Base-by-base conservation (phyloP, 2,329 filamentous ascomycete genomes). In the Beauveria rudraprayagi region DNA sequence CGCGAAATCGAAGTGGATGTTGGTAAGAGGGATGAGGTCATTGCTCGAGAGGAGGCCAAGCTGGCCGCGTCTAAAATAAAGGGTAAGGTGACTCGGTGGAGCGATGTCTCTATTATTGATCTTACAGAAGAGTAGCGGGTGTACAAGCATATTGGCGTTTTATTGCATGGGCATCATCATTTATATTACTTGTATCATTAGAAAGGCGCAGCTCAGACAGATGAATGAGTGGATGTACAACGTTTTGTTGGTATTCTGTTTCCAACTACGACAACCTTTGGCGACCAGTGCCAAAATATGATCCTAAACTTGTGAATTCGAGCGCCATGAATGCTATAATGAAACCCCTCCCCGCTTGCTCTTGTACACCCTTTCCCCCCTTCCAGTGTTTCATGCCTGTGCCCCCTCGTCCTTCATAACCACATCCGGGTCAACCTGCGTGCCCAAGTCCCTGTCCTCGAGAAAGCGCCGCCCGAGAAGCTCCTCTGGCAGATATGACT, bases 401-500 rank as follows among this genome's bases (percentile, higher is more conserved):
- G 10, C 44, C 30, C 22, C 17, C 0, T 43, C 65, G 48, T 72
- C 72, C 54, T 64, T 69, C 75, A 77, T 78, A 58, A 72, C 74
- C 67, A 89, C 67, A 65, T 90, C 88, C 34, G 84, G 82, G 74
- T 99, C 94, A 24, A 93, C 73, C 67, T 88, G 85, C 0, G 83
- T 87, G 1, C 93, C 93, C 61, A 99, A 72, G 73, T 97, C 89
- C 47, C 80, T 77, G 5, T 92, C 86, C 69, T 95, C 91, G 43
- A 97, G 73, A 69, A 97, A 97, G 22, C 69, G 78, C 53, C 89
- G 80, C 0, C 87, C 91, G 41, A 78, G 72, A 8, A 99, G 73
- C 60, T 83, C 83, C 11, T 91, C 87, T 0, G 94, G 94, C n/a
- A 99, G 74, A 73, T 97, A 99, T 26, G 92, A 89, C 76, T 99